phyloP scores from a whole-genome alignment of 1,284 basidiomycete genomes.

The Irpex rosettiformis region DNA sequence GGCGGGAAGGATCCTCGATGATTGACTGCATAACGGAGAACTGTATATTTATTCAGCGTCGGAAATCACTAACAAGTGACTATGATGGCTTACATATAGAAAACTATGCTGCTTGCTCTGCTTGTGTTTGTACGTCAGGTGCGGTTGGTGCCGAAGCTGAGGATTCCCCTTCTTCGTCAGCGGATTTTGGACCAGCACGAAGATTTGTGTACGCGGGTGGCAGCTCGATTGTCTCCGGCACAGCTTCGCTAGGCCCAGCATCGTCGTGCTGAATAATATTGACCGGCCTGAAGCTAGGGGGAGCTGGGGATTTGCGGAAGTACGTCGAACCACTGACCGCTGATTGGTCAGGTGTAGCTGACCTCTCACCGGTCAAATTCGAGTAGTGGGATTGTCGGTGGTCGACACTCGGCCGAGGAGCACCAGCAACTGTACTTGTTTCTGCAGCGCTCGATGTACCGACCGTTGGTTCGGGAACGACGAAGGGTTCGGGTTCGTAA shows the following conservation, averaged over 20 bases:
- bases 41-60: too few relatives aligned
- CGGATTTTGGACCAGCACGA: constrained; percentile 2
- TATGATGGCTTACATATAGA: background rate
- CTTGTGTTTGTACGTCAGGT: background rate
- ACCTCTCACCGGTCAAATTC: constrained; percentile 19
- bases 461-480: constrained; percentile 57
- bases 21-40: too few relatives aligned
- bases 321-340: constrained; percentile 21
- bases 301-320: constrained; percentile 45
- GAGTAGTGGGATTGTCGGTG: constrained; percentile 24
- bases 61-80: background rate
- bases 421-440: constrained; percentile 19
- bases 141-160: constrained; percentile 4
- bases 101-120: background rate
- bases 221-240: constrained; percentile 71
- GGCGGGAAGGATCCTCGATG: too few relatives aligned
- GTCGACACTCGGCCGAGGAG: constrained; percentile 23
- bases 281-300: constrained; percentile 55
- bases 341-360: constrained; percentile 18
- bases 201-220: constrained; percentile 70
- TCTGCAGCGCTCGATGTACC: constrained; percentile 24
- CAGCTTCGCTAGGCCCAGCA: constrained; percentile 50
- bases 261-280: constrained; percentile 83
- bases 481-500: constrained; percentile 71
- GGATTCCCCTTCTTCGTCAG: background rate